Percentiles rank a stretch among this genome's conserved stretches.
Evolutionary conservation across 2,329 filamentous ascomycete genomes (phyloP).

Genomic region (Grosmannia huntii): DNA sequence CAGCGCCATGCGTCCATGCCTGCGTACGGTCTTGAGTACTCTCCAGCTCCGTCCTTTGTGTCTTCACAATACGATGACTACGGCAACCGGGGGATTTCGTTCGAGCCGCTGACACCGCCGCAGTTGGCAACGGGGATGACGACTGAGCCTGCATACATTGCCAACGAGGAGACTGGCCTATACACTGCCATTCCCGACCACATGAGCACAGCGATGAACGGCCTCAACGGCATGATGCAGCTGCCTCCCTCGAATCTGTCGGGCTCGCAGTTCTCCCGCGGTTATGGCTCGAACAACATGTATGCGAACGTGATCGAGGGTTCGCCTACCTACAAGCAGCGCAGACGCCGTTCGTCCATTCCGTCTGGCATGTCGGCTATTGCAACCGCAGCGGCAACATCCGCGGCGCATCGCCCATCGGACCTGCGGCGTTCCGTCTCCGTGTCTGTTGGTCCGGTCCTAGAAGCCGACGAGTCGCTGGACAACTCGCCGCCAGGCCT

Average conservation of each 20-base stretch:
- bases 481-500: conserved; percentile 70
- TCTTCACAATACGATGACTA: conserved; percentile 99
- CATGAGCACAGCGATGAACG: conserved; percentile 53
- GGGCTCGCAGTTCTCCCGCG: conserved; percentile 65
- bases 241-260: conserved; percentile 75
- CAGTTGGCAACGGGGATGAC: conserved; percentile 75
- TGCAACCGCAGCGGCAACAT: conserved; percentile 36
- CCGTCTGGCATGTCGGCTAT: conserved; percentile 63
- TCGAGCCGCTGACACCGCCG: conserved; percentile 91
- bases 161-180: conserved; percentile 91
- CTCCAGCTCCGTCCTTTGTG: conserved; percentile 90
- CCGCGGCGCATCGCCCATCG: conserved; percentile 59
- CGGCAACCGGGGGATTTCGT: conserved; percentile 89
- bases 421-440: conserved; percentile 88
- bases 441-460: conserved; percentile 67
- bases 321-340: conserved; percentile 97
- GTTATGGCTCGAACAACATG: conserved; percentile 62
- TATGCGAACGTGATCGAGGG: conserved; percentile 88
- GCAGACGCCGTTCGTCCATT: conserved; percentile 84
- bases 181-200: conserved; percentile 93
- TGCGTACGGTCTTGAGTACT: conserved; percentile 88
- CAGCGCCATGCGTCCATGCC: conserved; percentile 98
- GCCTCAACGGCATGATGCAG: conserved; percentile 81
- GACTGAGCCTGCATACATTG: conserved; percentile 89
- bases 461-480: conserved; percentile 65